A percentile compares a stretch with the other conserved stretches of the same genome.
Conservation (phyloP, 225 moss, liverwort and hornwort species). For the Antitrichia curtipendula region DNA sequence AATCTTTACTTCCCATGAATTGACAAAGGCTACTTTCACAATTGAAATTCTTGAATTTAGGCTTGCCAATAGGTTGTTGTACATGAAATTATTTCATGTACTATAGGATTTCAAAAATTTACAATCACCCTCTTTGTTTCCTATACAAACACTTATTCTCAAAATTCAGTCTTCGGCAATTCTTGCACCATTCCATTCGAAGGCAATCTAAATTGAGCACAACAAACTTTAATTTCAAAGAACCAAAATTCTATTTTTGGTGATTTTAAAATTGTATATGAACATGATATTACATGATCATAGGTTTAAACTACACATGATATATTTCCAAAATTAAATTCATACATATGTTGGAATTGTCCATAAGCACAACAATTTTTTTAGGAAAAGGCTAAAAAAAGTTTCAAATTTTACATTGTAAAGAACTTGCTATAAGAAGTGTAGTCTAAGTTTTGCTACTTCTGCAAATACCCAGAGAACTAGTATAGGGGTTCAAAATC, state of each 20-base stretch:
- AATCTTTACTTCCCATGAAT: background rate
- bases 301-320: background rate
- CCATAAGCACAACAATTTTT: background rate
- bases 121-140: background rate
- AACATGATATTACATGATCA: background rate
- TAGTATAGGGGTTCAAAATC: no score
- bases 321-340: background rate
- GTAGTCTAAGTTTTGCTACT: no score
- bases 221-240: background rate
- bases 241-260: background rate
- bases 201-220: no score
- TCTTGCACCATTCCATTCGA: background rate
- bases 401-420: background rate
- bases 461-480: no score
- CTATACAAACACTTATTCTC: background rate
- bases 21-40: background rate
- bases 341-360: background rate
- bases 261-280: no score
- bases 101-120: background rate
- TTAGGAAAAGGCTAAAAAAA: background rate
- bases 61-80: background rate
- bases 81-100: background rate
- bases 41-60: background rate
- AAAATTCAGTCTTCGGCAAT: background rate
- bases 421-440: no score